Evolutionary conservation across 2,329 filamentous ascomycete genomes (phyloP).

Genomic region (Lasiodiplodia gonubiensis): DNA sequence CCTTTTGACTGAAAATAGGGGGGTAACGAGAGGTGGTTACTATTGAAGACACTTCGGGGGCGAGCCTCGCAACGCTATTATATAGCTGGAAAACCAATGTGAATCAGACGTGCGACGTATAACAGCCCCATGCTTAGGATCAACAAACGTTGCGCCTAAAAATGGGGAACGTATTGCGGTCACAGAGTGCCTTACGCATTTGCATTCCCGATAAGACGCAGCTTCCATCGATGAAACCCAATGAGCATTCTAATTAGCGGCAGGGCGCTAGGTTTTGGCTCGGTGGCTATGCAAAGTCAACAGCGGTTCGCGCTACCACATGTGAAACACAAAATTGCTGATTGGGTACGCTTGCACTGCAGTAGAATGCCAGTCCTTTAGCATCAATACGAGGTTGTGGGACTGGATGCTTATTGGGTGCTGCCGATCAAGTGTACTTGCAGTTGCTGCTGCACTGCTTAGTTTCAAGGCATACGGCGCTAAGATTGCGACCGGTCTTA

Average conservation of each 20-base stretch:
- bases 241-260: background rate
- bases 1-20: too few relatives aligned
- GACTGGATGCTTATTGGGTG: background rate
- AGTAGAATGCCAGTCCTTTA: background rate
- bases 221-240: background rate
- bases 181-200: background rate
- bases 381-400: background rate
- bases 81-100: too few relatives aligned
- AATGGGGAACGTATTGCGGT: background rate
- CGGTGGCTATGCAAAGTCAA: constrained; percentile 2
- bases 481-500: background rate
- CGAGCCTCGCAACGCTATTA: too few relatives aligned
- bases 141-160: background rate
- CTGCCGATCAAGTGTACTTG: background rate
- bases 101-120: too few relatives aligned
- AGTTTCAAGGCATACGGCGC: background rate
- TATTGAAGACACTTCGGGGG: background rate
- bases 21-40: background rate
- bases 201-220: background rate
- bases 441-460: background rate
- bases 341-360: background rate
- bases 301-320: background rate
- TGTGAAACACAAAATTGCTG: background rate
- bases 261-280: background rate
- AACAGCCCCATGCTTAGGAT: too few relatives aligned